Evolutionary conservation across 2,329 filamentous ascomycete species (phyloP).

Genomic region (Colletotrichum australisinense): DNA sequence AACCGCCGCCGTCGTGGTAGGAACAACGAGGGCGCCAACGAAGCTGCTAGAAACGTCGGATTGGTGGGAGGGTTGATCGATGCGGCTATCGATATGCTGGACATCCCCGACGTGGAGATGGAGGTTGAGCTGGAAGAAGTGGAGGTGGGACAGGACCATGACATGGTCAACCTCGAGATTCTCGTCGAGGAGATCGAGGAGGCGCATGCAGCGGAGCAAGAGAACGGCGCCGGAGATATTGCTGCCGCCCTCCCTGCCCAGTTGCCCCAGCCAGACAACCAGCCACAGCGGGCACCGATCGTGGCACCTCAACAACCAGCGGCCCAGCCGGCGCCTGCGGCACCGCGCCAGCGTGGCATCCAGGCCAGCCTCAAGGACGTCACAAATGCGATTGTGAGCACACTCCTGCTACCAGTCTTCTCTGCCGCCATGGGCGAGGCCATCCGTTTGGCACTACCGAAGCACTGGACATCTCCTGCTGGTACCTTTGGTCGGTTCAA

Average conservation of each 20-base stretch:
- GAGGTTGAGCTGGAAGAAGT: slow-evolving; percentile 37
- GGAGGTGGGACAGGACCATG: slow-evolving; percentile 51
- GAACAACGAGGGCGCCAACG: slow-evolving; percentile 31
- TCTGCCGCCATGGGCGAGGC: slow-evolving; percentile 83
- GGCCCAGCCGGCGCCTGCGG: slow-evolving; percentile 35
- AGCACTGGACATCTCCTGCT: slow-evolving; percentile 67
- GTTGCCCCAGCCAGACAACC: not conserved
- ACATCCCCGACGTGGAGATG: slow-evolving; percentile 40
- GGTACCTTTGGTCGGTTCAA: slow-evolving; percentile 41
- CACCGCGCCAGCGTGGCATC: slow-evolving; percentile 41
- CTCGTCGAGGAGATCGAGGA: slow-evolving; percentile 50
- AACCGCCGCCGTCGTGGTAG: slow-evolving; percentile 16
- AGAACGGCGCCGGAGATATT: not conserved
- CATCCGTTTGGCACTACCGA: slow-evolving; percentile 75
- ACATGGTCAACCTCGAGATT: slow-evolving; percentile 1
- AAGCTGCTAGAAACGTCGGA: slow-evolving; percentile 27
- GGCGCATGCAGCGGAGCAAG: slow-evolving; percentile 35
- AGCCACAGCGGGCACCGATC: slow-evolving; percentile 41
- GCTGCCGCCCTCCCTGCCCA: not conserved
- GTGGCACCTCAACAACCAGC: slow-evolving; percentile 22
- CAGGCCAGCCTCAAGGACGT: slow-evolving; percentile 54
- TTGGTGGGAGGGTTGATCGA: slow-evolving; percentile 39
- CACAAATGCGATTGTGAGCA: slow-evolving; percentile 62
- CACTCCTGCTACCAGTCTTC: slow-evolving; percentile 83
- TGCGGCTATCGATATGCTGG: slow-evolving; percentile 37